These are phyloP conservation scores for Albophoma yamanashiensis DNA, from an alignment of 2,329 filamentous ascomycete genomes.

Conservation along the genomic window DNA sequence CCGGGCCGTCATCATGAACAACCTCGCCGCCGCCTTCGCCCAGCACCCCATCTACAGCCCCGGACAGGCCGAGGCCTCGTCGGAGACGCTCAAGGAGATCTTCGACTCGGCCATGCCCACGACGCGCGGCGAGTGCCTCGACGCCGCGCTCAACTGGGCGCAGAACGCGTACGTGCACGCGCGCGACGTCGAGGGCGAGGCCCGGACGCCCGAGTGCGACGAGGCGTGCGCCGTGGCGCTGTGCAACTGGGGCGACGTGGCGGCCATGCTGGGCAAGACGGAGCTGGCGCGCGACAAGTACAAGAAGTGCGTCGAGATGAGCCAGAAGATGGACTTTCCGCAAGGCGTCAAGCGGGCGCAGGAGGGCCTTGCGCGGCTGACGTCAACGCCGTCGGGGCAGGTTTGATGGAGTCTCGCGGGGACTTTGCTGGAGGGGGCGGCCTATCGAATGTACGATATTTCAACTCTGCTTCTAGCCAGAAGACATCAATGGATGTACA, in stretches of 20 bases:
- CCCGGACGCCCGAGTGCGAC: conserved; percentile 70
- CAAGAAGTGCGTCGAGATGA: conserved; percentile 54
- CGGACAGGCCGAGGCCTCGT: conserved; percentile 12
- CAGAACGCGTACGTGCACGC: conserved; percentile 62
- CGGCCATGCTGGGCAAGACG: conserved; percentile 58
- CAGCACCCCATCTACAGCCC: conserved; percentile 44
- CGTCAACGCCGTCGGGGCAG: conserved; percentile 2
- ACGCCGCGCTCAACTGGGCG: conserved; percentile 69
- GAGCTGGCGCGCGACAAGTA: conserved; percentile 58
- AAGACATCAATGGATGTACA: not conserved
- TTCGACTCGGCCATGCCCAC: conserved; percentile 20
- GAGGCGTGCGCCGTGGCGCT: conserved; percentile 71
- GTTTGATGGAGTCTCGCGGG: not conserved
- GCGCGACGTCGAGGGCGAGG: conserved; percentile 51
- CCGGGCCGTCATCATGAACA: conserved; percentile 77
- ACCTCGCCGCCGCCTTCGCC: conserved; percentile 62
- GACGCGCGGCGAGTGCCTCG: conserved; percentile 51
- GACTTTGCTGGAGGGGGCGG: not conserved
- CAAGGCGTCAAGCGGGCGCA: conserved; percentile 42
- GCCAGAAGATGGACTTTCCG: conserved; percentile 39
- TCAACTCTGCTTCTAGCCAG: not conserved
- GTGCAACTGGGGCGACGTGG: conserved; percentile 81
- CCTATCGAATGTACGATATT: not conserved
- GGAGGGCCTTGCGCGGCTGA: conserved; percentile 31
- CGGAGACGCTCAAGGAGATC: conserved; percentile 15